Base-by-base conservation (phyloP, 345 rosid genomes). In the Melaleuca quinquenervia region DNA sequence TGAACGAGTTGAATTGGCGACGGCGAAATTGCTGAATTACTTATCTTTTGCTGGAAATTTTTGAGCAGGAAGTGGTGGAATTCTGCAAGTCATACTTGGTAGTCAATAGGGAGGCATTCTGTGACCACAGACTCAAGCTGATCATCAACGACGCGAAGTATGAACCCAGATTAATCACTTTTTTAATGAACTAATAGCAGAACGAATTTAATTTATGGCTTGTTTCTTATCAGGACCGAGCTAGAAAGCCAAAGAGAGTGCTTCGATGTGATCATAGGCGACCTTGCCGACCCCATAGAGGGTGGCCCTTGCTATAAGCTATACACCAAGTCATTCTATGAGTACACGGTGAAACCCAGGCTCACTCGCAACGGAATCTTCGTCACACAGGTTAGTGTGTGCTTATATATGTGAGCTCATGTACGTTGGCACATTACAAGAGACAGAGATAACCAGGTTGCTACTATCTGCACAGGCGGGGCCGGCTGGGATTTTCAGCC, bases 401-500 rank as follows among this genome's bases (percentile, higher is more conserved):
- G 56, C 64, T 51, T 29, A 36, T 22, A 53, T 24, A 18, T 15
- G 83, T 13, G 24, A 45, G 32, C 53, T 82, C 52, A 24, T 16
- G 48, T 26, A 11, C 64, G 53, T 41, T 56, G 13, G 78, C 82
- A 16, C 60, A 9, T 83, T 16, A 54, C 16, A 20, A 49, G 36
- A 51, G 11, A 21, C 22, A 86, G 52, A 85, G 14, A n/a, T 64
- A 8, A 26, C n/a, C 41, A 54, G 15, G 11, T 16, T 52, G 55
- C 50, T 48, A 26, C 3, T 18, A 49, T 82, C 52, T 36, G 51
- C 36, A 76, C 82, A 93, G 96, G 96, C 96, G 11, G 96, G 96
- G 20, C 95, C 96, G 29, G 96, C 96, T 21, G 95, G 96, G 87
- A 93, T 94, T 80, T 94, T 94, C 88, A 94, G 90, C 91, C 96